These are phyloP conservation scores for Tribonema minus DNA, from an alignment of 108 stramenopile genomes.

Conservation along the genomic window DNA sequence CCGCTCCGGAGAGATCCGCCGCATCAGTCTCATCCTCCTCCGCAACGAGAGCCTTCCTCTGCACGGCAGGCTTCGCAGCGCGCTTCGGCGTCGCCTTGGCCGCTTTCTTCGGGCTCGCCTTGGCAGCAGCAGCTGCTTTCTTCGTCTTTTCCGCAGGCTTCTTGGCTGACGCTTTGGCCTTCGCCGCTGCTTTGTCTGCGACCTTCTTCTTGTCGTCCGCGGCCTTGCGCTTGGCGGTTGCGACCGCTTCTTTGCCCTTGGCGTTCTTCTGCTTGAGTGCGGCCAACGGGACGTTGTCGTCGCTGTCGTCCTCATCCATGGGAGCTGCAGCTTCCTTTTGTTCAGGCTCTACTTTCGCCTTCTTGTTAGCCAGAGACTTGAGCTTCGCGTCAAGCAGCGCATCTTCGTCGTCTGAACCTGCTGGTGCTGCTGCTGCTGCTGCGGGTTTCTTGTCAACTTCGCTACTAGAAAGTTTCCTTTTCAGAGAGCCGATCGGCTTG, in stretches of 20 bases:
- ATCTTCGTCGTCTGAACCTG: not conserved
- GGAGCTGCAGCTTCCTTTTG: too few relatives aligned
- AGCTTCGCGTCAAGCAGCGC: not conserved
- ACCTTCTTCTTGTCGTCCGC: not conserved
- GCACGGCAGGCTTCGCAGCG: not conserved
- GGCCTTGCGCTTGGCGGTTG: not conserved
- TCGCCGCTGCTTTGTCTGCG: too few relatives aligned
- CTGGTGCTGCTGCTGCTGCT: not conserved
- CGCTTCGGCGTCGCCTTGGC: not conserved
- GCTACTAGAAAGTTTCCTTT: too few relatives aligned
- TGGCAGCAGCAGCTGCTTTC: too few relatives aligned
- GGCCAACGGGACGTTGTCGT: too few relatives aligned
- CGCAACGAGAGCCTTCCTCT: not conserved
- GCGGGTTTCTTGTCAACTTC: not conserved
- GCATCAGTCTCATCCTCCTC: not conserved
- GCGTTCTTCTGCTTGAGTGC: not conserved
- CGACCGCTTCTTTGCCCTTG: not conserved
- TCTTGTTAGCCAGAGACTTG: not conserved
- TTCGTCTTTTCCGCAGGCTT: too few relatives aligned
- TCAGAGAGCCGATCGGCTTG: not conserved
- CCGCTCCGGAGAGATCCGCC: not conserved
- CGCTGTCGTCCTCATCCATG: too few relatives aligned
- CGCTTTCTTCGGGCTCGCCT: not conserved
- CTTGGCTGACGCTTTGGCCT: too few relatives aligned
- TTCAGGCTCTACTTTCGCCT: not conserved